Base-by-base conservation (phyloP, 495 filamentous ascomycete species). In the Xylaria longipes region DNA sequence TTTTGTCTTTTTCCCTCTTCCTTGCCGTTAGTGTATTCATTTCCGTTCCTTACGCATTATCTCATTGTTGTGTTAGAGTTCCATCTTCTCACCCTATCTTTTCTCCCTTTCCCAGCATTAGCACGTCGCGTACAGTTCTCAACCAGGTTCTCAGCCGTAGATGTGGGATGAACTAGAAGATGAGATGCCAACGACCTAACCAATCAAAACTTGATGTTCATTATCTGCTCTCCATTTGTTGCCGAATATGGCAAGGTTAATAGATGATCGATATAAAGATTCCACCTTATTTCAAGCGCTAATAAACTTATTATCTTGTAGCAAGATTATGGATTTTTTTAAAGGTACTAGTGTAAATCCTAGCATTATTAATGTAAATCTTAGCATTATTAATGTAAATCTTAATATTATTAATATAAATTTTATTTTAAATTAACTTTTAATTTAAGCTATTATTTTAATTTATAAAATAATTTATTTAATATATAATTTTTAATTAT, bases 111-210 rank as follows among this genome's bases (percentile, higher is more conserved):
- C 20, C 14, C 27, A 8, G 27, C 9, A 15, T 15, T 20, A 22
- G 20, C 58, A 45, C 58, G n/a, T 14, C 35, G 37, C 27, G 60
- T 37, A 39, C 60, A 9, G 39, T 35, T 17, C 43, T 37, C 43
- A n/a, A n/a, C n/a, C n/a, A n/a, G n/a, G n/a, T n/a, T n/a, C n/a
- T n/a, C 25, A 52, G 17, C 27, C 63, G 31, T 45, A 29, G 37
- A 65, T 33, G 9, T 48, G 29, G 62, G 31, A 65, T 50, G 45
- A 50, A 65, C 43, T 8, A 43, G 3, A 29, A 65, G 63, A 65
- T 65, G 63, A 65, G 63, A 8, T 25, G 27, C 43, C 17, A 20
- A 29, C 45, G 12, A 37, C 4, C 0, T 37, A 37, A 2, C 63
- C 63, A 65, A 45, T 65, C 1, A 65, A 52, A 37, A 6, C 29